phyloP scores from a whole-genome alignment of 78 protist genomes.

The Planoprotostelium fungivorum region DNA sequence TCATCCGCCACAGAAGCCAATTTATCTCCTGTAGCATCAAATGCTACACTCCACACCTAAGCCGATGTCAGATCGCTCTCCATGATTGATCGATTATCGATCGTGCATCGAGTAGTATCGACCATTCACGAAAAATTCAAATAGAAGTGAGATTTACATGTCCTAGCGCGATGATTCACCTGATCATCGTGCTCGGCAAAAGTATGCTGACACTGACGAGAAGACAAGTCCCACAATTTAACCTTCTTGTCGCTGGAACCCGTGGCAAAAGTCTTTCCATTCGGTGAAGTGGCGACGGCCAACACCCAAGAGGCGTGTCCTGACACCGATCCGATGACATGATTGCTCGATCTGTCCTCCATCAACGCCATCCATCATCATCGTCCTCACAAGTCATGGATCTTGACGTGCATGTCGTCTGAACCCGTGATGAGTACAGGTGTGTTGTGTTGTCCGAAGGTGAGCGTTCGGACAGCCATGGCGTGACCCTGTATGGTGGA shows the following conservation, averaged over 20 bases:
- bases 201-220: constrained; percentile 32
- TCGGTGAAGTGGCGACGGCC: constrained; percentile 14
- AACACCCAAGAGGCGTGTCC: constrained; percentile 46
- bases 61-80: no score
- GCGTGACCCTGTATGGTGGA: constrained; percentile 14
- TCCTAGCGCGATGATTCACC: background rate
- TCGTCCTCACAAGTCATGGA: constrained; percentile 17
- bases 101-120: no score
- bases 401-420: constrained; percentile 33
- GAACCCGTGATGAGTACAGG: constrained; percentile 27
- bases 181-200: constrained; percentile 46
- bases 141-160: no score
- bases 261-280: constrained; percentile 43
- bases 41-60: background rate
- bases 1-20: background rate
- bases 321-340: constrained; percentile 24
- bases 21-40: background rate
- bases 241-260: constrained; percentile 45
- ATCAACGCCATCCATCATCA: background rate
- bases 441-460: constrained; percentile 21
- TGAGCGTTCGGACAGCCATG: constrained; percentile 26
- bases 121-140: no score
- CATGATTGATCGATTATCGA: no score
- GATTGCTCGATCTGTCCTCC: background rate
- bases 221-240: constrained; percentile 42